These are phyloP conservation scores for Colletotrichum spaethianum DNA, from an alignment of 2,329 filamentous ascomycete species.

Conservation along the genomic window DNA sequence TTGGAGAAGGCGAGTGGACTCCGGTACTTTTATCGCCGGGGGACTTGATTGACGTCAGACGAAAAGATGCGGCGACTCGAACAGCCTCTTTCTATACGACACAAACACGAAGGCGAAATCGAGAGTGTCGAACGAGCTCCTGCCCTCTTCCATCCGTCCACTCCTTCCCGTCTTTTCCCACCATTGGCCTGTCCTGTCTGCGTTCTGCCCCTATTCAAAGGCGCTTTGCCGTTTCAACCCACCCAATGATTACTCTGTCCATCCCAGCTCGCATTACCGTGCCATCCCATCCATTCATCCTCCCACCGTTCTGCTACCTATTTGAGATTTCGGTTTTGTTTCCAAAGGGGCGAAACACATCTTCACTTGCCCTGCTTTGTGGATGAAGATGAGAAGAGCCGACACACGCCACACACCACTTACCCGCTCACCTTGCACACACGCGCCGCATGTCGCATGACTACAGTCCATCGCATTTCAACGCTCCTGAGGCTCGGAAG, in stretches of 20 bases:
- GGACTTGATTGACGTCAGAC: constrained; percentile 34
- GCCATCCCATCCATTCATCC: constrained; percentile 29
- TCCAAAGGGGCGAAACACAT: constrained; percentile 33
- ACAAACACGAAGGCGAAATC: constrained; percentile 12
- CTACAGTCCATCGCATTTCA: constrained; percentile 2
- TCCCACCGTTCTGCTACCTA: constrained; percentile 23
- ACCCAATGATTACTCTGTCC: not conserved
- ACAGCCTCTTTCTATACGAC: not conserved
- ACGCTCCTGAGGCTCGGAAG: constrained; percentile 12
- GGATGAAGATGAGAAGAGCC: not conserved
- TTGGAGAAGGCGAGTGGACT: constrained; percentile 1
- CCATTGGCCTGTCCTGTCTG: not conserved
- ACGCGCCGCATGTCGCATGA: constrained; percentile 22
- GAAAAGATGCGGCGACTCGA: constrained; percentile 35
- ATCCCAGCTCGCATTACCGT: constrained; percentile 28
- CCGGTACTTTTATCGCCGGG: constrained; percentile 25
- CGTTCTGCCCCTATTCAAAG: not conserved
- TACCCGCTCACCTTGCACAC: constrained; percentile 17
- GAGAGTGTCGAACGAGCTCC: not conserved
- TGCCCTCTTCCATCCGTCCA: constrained; percentile 1
- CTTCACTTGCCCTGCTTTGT: not conserved
- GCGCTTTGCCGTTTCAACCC: not conserved
- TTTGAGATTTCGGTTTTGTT: constrained; percentile 30
- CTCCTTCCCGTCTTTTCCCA: not conserved
- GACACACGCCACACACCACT: not conserved